Evolutionary conservation across 2,329 filamentous ascomycete species (phyloP).

Genomic region (Emmonsiellopsis sp.): DNA sequence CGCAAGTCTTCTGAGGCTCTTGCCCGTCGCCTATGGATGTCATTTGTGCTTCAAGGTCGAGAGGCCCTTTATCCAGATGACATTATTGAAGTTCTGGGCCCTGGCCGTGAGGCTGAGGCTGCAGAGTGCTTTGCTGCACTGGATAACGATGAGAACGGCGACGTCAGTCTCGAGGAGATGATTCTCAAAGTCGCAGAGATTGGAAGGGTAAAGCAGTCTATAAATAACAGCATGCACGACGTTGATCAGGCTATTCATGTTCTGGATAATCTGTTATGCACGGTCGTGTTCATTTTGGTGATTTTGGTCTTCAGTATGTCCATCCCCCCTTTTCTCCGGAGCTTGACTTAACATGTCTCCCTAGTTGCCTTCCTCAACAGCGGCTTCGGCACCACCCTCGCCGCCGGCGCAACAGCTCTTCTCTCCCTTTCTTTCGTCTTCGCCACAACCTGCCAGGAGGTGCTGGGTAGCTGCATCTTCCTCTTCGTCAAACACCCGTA

Average conservation of each 20-base stretch:
- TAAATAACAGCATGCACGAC: slow-evolving; percentile 91
- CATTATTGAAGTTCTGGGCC: slow-evolving; percentile 76
- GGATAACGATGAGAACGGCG: slow-evolving; percentile 82
- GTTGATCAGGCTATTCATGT: slow-evolving; percentile 90
- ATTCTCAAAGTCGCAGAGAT: slow-evolving; percentile 76
- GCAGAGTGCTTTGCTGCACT: slow-evolving; percentile 75
- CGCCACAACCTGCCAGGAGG: slow-evolving; percentile 81
- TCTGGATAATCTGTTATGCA: slow-evolving; percentile 75
- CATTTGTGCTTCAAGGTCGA: slow-evolving; percentile 83
- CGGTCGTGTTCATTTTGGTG: slow-evolving; percentile 69
- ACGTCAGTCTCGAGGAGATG: slow-evolving; percentile 94
- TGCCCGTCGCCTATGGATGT: slow-evolving; percentile 95
- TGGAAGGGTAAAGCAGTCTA: slow-evolving; percentile 76
- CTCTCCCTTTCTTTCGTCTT: slow-evolving; percentile 97
- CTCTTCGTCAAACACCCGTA: slow-evolving; percentile 97
- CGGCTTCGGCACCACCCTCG: slow-evolving; percentile 74
- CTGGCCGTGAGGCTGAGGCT: slow-evolving; percentile 63
- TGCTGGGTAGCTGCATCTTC: slow-evolving; percentile 97
- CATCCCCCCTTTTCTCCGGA: slow-evolving; percentile 14
- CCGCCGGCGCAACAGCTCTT: slow-evolving; percentile 82
- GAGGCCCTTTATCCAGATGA: slow-evolving; percentile 74
- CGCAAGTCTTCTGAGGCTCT: slow-evolving; percentile 78
- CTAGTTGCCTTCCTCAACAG: slow-evolving; percentile 77
- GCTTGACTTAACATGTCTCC: slow-evolving; percentile 14
- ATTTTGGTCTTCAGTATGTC: slow-evolving; percentile 70